Base-by-base conservation (phyloP, 2,329 filamentous ascomycete genomes). In the Phyllosticta paracitricarpa region DNA sequence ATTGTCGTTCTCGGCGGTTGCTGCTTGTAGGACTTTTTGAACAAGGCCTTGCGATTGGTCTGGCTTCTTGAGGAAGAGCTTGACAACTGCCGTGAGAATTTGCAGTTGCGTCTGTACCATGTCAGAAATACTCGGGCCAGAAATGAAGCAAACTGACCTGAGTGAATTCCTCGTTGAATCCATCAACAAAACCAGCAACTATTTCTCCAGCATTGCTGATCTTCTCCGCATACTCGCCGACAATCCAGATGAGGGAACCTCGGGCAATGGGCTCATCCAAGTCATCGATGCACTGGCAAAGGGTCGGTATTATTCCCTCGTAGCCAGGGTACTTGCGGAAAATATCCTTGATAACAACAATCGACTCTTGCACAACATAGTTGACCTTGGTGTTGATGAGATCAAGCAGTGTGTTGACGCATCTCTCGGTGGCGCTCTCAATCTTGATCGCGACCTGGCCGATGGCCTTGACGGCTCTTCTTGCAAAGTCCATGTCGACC, bases 311-410 rank as follows among this genome's bases (percentile, higher is more conserved):
- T 67, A 99, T 96, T 28, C 92, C 94, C 76, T 99, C 94, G 69
- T 97, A 99, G 22, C 94, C 94, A 8, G 93, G 92, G 69, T 99
- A 99, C 75, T 96, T 96, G 66, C 94, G 84, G 77, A 99, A 88
- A 64, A 99, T 97, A 67, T 99, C 94, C 78, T 96, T 97, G 79
- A 97, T 96, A 56, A 99, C 94, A n/a, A 99, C 91, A 64, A 97
- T 87, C 0, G 94, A 93, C 76, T 99, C 94, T 75, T 99, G 94
- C 10, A 99, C 94, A 57, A 99, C 94, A 71, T 99, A 99, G 78
- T 97, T 97, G 75, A 97, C 93, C 77, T 97, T 97, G 63, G 91
- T 96, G 65, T 93, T 89, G 72, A 99, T 97, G 55, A 99, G 80
- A 69, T 99, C 94, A 65, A 97, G 82, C 33, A 99, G 80, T 0